Percentiles rank a stretch among this genome's conserved stretches.
Conservation (phyloP, 257 asterid species). For the Nicotiana obtusifolia region DNA sequence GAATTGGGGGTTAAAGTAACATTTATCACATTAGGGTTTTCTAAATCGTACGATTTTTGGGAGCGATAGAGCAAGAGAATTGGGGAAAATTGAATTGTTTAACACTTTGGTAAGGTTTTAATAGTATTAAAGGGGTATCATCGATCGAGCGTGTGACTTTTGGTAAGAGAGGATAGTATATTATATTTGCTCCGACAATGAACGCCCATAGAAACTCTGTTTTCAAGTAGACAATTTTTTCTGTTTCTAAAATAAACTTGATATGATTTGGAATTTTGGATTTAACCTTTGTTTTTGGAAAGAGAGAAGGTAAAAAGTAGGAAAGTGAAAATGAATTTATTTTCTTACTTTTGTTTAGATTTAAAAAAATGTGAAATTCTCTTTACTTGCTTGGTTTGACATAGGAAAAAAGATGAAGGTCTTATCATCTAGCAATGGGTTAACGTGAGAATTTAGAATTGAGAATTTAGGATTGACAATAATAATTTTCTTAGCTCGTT, state of each 20-base stretch:
- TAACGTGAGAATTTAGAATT: too few species aligned
- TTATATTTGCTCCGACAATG: background rate
- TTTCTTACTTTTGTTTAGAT: background rate
- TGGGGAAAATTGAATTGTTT: background rate
- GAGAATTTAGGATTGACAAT: too few species aligned
- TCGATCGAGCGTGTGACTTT: background rate
- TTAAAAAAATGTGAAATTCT: background rate
- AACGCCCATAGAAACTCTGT: background rate
- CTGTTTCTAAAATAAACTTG: too few species aligned
- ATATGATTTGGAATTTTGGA: background rate
- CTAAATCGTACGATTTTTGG: background rate
- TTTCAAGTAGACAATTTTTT: background rate
- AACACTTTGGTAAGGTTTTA: background rate
- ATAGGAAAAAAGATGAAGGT: background rate
- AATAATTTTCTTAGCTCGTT: too few species aligned
- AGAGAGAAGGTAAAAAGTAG: background rate
- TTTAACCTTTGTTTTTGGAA: background rate
- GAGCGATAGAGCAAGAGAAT: background rate
- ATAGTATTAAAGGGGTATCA: background rate
- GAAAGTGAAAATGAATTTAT: background rate
- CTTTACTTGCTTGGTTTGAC: background rate
- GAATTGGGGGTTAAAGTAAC: background rate
- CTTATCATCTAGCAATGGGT: too few species aligned
- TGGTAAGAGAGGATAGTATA: background rate
- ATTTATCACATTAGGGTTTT: background rate